Evolutionary conservation across 1,284 basidiomycete genomes (phyloP).

Genomic region (Nidula niveotomentosa): DNA sequence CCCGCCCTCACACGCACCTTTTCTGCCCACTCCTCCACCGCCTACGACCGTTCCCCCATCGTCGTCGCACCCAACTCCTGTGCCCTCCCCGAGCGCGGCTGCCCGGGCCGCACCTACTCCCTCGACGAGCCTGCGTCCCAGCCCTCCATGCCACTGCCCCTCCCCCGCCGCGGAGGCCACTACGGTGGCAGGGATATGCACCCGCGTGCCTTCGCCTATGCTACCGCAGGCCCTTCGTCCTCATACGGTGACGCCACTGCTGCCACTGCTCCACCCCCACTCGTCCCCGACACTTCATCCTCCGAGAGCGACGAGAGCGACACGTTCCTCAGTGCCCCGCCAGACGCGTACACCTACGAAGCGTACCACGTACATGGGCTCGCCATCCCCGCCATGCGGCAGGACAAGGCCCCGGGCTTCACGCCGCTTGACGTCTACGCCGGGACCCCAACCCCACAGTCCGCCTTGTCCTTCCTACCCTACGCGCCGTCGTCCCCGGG

Average conservation of each 20-base stretch:
- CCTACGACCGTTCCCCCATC: conserved; percentile 74
- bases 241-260: conserved; percentile 1
- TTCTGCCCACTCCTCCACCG: conserved; percentile 48
- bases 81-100: conserved; percentile 68
- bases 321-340: conserved; percentile 36
- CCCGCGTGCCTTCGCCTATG: conserved; percentile 38
- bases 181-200: conserved; percentile 40
- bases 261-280: conserved; percentile 32
- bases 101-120: conserved; percentile 64
- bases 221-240: conserved; percentile 9
- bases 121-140: conserved; percentile 31
- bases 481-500: conserved; percentile 21
- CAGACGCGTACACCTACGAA: conserved; percentile 13
- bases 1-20: conserved; percentile 56
- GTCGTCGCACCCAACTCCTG: conserved; percentile 64
- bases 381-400: conserved; percentile 12
- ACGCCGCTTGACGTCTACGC: not conserved
- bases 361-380: conserved; percentile 21
- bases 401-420: not conserved
- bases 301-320: conserved; percentile 67
- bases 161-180: conserved; percentile 6
- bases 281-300: conserved; percentile 54
- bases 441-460: conserved; percentile 11
- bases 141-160: conserved; percentile 3
- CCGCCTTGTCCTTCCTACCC: conserved; percentile 23